Evolutionary conservation across 768 basidiomycete genomes (phyloP).

Genomic region (Holtermanniella nyarrowii): DNA sequence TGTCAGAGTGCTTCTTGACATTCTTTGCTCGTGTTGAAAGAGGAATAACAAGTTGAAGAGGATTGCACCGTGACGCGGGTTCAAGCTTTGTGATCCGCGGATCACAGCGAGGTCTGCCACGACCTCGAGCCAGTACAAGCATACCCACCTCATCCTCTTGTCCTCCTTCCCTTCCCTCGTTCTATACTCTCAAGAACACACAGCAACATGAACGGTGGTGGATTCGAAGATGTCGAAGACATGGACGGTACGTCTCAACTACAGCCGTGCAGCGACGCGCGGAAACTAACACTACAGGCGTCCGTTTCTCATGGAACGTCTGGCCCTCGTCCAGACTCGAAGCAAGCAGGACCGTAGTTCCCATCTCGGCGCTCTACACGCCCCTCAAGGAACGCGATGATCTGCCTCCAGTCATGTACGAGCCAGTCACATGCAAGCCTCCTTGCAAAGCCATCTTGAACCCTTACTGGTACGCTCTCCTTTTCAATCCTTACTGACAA

Average conservation of each 20-base stretch:
- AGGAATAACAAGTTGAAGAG: no score
- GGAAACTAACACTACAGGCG: constrained; percentile 48
- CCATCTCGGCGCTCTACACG: constrained; percentile 94
- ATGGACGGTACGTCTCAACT: constrained; percentile 60
- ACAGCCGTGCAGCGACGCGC: neutral
- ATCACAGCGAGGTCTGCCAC: neutral
- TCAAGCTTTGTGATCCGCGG: neutral
- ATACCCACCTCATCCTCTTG: neutral
- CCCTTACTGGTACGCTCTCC: constrained; percentile 70
- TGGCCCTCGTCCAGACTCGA: constrained; percentile 98
- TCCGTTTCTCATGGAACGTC: constrained; percentile 95
- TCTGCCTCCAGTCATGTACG: constrained; percentile 89
- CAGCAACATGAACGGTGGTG: constrained; percentile 44
- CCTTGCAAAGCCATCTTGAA: constrained; percentile 96
- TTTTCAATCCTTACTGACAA: constrained; percentile 2
- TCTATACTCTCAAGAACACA: no score
- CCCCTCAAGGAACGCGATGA: constrained; percentile 90
- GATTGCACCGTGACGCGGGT: no score
- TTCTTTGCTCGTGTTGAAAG: no score
- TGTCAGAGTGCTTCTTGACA: no score
- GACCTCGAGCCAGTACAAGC: no score
- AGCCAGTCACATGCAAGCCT: constrained; percentile 96
- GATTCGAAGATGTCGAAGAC: constrained; percentile 93
- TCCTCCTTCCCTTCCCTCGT: no score
- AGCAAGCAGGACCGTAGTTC: constrained; percentile 93